Base-by-base conservation (phyloP, 1,284 basidiomycete species). In the Sphaerobolus stellatus region DNA sequence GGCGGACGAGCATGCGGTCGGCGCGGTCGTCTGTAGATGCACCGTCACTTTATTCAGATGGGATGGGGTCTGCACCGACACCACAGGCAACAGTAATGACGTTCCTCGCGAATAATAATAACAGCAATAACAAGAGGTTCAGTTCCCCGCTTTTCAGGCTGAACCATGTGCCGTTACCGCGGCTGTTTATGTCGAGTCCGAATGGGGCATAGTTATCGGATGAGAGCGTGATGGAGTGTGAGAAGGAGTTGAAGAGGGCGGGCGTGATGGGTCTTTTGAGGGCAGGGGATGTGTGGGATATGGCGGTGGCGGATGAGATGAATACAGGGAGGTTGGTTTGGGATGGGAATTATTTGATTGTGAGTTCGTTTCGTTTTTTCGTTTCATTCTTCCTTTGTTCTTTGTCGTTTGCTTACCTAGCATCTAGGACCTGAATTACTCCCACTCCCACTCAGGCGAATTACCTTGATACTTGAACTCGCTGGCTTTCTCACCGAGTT, bases 121-220 rank as follows among this genome's bases (percentile, higher is more conserved):
- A 11, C 52, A 54, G n/a, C 41, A 43, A 43, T 43, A 43, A 24
- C 41, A 62, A 46, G 2, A 57, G 50, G 7, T 89, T 89, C 73
- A 74, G 41, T 77, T 89, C 86, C 0, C 86, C 89, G 7, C 71
- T 92, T 52, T 86, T 83, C 72, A 74, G 80, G 18, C 65, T 78
- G 13, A 78, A 83, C 6, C 80, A 88, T 8, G 88, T 89, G 3
- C 88, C 88, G 13, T 71, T 91, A 27, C 64, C 91, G 58, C 75
- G 87, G 20, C 86, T 90, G 31, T 92, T 90, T 63, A 86, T 92
- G 3, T 88, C 89, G 16, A 88, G 84, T 6, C 85, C 86, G 1
- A 88, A 90, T 48, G 88, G 89, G 3, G 83, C 86, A 58, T 92
- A 90, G 90, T 70, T 92, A 51, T 85, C 84, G 14, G 89, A 92